phyloP scores from a whole-genome alignment of 2,329 filamentous ascomycete species.

The Aureobasidium sp. region DNA sequence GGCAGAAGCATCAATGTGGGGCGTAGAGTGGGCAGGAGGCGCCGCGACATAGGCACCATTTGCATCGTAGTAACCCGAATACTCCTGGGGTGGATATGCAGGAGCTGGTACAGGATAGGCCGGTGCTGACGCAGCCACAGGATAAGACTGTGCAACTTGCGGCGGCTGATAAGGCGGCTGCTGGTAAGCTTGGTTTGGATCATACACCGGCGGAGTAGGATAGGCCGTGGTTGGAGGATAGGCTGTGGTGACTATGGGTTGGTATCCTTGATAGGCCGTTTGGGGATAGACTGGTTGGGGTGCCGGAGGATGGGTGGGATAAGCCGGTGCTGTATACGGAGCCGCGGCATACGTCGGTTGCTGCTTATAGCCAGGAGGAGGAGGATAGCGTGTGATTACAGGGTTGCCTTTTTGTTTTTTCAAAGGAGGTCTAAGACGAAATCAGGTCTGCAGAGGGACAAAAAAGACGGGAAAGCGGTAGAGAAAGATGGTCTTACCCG shows the following conservation, averaged over 20 bases:
- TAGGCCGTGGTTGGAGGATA: slow-evolving; percentile 2
- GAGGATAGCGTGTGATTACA: slow-evolving; percentile 42
- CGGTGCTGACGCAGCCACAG: not conserved
- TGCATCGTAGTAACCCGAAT: slow-evolving; percentile 7
- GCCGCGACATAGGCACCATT: slow-evolving; percentile 6
- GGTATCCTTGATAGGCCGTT: slow-evolving; percentile 21
- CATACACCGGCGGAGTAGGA: slow-evolving; percentile 9
- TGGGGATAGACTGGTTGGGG: slow-evolving; percentile 15
- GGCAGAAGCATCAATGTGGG: not conserved
- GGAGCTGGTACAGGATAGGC: not conserved
- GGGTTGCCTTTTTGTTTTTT: slow-evolving; percentile 41
- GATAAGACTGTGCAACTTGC: not conserved
- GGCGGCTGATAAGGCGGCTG: slow-evolving; percentile 13
- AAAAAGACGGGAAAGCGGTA: not conserved
- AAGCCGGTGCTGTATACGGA: slow-evolving; percentile 4
- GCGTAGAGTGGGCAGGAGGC: not conserved
- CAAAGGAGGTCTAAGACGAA: slow-evolving; percentile 24
- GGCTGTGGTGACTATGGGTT: not conserved
- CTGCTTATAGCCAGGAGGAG: slow-evolving; percentile 30
- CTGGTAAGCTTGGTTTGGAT: slow-evolving; percentile 14
- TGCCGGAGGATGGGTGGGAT: not conserved
- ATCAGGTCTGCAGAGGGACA: not conserved
- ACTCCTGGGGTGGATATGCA: slow-evolving; percentile 4
- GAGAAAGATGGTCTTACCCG: slow-evolving; percentile 1
- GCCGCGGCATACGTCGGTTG: slow-evolving; percentile 6